phyloP scores from a whole-genome alignment of 1,284 basidiomycete species.

The Marasmius tenuissimus region DNA sequence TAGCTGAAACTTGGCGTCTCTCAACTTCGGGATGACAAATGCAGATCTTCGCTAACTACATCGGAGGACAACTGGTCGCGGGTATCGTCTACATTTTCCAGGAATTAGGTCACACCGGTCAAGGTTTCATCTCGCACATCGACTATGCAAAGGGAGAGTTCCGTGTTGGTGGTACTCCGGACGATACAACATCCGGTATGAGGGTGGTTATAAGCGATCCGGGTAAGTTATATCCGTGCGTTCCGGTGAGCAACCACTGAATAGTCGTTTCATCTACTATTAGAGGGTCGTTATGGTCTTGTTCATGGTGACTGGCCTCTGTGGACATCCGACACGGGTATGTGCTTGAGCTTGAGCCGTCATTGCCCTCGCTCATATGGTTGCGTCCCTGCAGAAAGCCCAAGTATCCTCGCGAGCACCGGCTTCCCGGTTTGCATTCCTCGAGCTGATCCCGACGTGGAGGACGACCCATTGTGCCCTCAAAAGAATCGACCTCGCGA shows the following conservation, averaged over 20 bases:
- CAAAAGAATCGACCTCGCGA: constrained; percentile 16
- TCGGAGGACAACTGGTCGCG: constrained; percentile 14
- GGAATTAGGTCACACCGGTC: constrained; percentile 14
- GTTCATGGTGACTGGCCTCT: constrained; percentile 20
- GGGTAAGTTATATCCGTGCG: not conserved
- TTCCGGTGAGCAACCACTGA: not conserved
- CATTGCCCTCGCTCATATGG: not conserved
- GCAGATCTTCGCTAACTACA: constrained; percentile 18
- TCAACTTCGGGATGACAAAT: not conserved
- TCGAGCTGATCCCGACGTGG: constrained; percentile 14
- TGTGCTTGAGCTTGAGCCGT: not conserved
- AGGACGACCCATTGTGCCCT: constrained; percentile 16
- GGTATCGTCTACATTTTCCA: constrained; percentile 19
- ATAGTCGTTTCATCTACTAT: constrained; percentile 1
- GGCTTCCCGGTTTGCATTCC: constrained; percentile 17
- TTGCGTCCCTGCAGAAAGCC: constrained; percentile 5
- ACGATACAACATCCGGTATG: constrained; percentile 12
- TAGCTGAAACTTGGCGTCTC: not conserved
- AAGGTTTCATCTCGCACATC: constrained; percentile 18
- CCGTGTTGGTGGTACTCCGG: constrained; percentile 12
- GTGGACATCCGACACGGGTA: constrained; percentile 16
- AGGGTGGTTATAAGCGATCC: constrained; percentile 19
- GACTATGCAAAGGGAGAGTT: constrained; percentile 20
- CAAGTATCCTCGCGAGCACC: constrained; percentile 13
- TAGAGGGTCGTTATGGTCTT: constrained; percentile 14